These are phyloP conservation scores for Blastobotrys mokoenaii DNA, from an alignment of 805 yeast species.

Conservation along the genomic window DNA sequence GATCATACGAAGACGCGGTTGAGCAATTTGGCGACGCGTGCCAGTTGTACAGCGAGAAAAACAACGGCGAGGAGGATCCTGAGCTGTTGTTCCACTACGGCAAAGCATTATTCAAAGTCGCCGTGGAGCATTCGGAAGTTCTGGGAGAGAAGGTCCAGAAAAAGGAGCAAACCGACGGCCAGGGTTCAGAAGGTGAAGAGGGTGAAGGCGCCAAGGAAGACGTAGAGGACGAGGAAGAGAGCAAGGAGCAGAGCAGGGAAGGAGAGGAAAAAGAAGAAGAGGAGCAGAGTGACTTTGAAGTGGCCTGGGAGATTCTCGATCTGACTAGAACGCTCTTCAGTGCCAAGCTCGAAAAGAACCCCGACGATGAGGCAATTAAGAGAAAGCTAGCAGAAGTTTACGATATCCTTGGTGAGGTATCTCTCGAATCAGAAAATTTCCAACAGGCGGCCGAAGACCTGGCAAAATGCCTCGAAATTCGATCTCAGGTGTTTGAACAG, in stretches of 20 bases:
- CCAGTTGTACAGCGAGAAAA: conserved; percentile 39
- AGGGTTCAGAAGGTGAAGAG: conserved; percentile 20
- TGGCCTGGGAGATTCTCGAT: conserved; percentile 83
- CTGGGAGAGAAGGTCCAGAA: conserved; percentile 43
- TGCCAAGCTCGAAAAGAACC: conserved; percentile 31
- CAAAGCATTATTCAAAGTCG: conserved; percentile 67
- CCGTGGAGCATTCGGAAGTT: conserved; percentile 65
- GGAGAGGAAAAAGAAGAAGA: conserved; percentile 30
- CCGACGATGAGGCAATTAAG: conserved; percentile 21
- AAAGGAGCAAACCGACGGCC: conserved; percentile 16
- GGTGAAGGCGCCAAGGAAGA: conserved; percentile 18
- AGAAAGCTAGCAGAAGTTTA: conserved; percentile 63
- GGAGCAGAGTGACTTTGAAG: conserved; percentile 67
- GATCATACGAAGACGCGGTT: conserved; percentile 59
- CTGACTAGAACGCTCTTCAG: conserved; percentile 63
- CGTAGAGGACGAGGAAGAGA: conserved; percentile 11
- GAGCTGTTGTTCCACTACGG: conserved; percentile 72
- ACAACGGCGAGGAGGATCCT: conserved; percentile 58
- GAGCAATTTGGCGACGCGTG: conserved; percentile 70
- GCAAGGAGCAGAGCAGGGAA: conserved; percentile 15
- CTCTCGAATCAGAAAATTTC: conserved; percentile 84
- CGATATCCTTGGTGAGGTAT: conserved; percentile 80
- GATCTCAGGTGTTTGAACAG: conserved; percentile 43
- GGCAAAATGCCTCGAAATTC: conserved; percentile 44
- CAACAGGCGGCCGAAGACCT: conserved; percentile 69